Conservation (phyloP, 352 stramenopile genomes). For the Pythium biforme region DNA sequence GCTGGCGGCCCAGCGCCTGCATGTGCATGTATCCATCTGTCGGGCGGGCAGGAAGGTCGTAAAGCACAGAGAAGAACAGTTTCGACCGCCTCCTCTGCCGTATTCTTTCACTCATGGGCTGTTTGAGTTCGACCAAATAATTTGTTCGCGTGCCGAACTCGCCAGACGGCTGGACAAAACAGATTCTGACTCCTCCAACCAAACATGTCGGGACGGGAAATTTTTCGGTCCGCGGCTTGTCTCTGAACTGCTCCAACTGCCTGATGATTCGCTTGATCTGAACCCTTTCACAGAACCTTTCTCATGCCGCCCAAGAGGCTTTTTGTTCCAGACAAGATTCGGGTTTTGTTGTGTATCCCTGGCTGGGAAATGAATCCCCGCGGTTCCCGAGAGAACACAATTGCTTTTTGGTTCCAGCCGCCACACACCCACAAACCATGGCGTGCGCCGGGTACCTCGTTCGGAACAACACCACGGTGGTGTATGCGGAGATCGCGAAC, state of each 20-base stretch:
- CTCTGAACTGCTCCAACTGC: slow-evolving; percentile 14
- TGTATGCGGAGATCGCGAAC: slow-evolving; percentile 60
- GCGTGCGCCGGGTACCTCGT: slow-evolving; percentile 67
- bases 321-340: slow-evolving; percentile 9
- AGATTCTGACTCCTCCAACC: slow-evolving; percentile 6
- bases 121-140: background rate
- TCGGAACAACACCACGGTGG: slow-evolving; percentile 47
- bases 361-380: background rate
- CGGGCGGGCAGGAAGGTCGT: background rate
- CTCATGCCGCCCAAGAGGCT: background rate
- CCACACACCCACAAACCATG: slow-evolving; percentile 30
- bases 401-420: background rate
- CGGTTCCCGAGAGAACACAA: background rate
- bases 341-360: slow-evolving; percentile 14
- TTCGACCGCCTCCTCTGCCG: background rate
- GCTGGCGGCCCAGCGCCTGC: no score
- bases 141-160: background rate
- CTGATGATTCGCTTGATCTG: slow-evolving; percentile 22
- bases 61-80: background rate
- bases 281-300: slow-evolving; percentile 21
- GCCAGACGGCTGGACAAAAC: slow-evolving; percentile 2
- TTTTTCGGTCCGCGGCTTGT: slow-evolving; percentile 14
- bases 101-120: background rate
- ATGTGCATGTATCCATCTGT: slow-evolving; percentile 3
- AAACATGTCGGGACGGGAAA: background rate